phyloP scores from a whole-genome alignment of 2,329 filamentous ascomycete species.

The Trichoderma sp. region DNA sequence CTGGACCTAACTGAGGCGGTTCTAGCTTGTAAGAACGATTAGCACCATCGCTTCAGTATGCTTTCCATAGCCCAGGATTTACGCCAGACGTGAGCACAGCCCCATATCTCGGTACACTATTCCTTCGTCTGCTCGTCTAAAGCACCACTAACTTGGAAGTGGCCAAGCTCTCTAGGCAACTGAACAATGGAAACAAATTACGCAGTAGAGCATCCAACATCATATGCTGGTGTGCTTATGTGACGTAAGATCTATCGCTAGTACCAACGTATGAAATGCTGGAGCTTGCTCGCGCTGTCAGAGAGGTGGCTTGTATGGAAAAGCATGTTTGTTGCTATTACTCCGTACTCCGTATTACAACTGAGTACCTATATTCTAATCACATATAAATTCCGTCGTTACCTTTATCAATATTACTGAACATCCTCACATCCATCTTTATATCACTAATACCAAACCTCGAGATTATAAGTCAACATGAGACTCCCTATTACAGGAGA shows the following conservation, averaged over 20 bases:
- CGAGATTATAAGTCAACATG: background rate
- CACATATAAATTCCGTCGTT: background rate
- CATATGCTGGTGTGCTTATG: background rate
- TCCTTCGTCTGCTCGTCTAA: background rate
- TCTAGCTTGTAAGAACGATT: background rate
- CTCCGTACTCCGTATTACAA: background rate
- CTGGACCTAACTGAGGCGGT: background rate
- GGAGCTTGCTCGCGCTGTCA: background rate
- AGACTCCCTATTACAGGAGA: background rate
- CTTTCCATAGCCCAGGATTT: background rate
- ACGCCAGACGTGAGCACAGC: background rate
- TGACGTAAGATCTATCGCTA: slow-evolving; percentile 1
- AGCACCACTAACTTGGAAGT: background rate
- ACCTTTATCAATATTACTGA: background rate
- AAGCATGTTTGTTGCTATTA: background rate
- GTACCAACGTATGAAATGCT: background rate
- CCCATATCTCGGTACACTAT: background rate
- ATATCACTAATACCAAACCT: background rate
- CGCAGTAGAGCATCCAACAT: background rate
- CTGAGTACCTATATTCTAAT: background rate
- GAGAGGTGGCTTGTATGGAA: background rate
- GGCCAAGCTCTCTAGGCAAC: background rate
- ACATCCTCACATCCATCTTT: background rate
- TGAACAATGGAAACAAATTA: background rate
- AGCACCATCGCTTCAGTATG: background rate